A percentile compares a stretch with the other conserved stretches of the same genome.
phyloP scores from a whole-genome alignment of 805 yeast genomes.

The Pichia pseudocactophila region DNA sequence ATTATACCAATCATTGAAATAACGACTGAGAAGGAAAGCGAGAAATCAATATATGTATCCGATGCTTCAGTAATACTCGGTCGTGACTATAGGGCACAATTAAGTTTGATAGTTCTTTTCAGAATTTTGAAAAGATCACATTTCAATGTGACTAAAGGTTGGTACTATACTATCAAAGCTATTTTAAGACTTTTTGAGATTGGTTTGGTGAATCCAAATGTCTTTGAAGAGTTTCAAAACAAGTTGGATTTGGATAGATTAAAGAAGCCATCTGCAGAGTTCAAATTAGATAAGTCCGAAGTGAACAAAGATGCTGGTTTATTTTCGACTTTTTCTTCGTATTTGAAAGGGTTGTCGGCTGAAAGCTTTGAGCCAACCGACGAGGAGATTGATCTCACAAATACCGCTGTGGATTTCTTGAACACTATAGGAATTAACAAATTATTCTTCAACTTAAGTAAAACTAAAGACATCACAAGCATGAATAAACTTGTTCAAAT shows the following conservation, averaged over 20 bases:
- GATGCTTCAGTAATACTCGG: constrained; percentile 81
- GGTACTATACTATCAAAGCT: constrained; percentile 54
- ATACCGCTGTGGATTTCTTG: constrained; percentile 77
- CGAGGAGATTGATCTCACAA: constrained; percentile 81
- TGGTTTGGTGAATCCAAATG: constrained; percentile 58
- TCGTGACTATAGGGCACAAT: constrained; percentile 82
- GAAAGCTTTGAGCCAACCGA: constrained; percentile 88
- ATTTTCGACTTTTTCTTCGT: constrained; percentile 87
- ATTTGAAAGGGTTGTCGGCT: constrained; percentile 78
- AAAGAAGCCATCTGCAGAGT: constrained; percentile 57
- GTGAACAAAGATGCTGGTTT: constrained; percentile 67
- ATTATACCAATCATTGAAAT: constrained; percentile 38
- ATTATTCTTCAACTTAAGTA: constrained; percentile 45
- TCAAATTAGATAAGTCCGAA: constrained; percentile 51
- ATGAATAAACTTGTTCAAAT: constrained; percentile 28
- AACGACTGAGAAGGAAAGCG: constrained; percentile 43
- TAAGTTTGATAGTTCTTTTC: constrained; percentile 79
- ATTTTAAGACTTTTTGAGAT: constrained; percentile 61
- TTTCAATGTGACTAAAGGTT: constrained; percentile 38
- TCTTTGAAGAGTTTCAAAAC: constrained; percentile 57
- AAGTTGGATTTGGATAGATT: constrained; percentile 43
- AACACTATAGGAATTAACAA: constrained; percentile 54
- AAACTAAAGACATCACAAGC: constrained; percentile 25
- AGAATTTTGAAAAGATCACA: constrained; percentile 57
- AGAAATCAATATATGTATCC: constrained; percentile 57